These are phyloP conservation scores for Fusarium begoniae DNA, from an alignment of 2,329 filamentous ascomycete species.

Conservation along the genomic window DNA sequence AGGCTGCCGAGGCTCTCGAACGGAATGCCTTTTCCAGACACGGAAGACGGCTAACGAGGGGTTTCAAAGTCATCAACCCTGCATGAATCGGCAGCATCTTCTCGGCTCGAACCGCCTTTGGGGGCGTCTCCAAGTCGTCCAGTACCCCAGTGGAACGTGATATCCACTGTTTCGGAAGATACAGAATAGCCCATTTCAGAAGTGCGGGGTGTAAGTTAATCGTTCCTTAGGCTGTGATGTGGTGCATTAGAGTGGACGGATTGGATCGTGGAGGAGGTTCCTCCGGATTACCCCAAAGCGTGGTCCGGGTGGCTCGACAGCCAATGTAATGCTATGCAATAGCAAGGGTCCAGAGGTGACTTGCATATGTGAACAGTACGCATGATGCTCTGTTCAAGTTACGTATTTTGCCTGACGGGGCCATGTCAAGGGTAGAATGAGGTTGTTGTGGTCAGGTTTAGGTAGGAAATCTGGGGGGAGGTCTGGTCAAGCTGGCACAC, in stretches of 20 bases:
- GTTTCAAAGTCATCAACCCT: background rate
- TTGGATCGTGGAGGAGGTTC: constrained; percentile 36
- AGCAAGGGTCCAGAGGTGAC: constrained; percentile 12
- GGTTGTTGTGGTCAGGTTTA: background rate
- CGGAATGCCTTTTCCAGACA: constrained; percentile 12
- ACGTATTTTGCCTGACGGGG: background rate
- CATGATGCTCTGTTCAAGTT: constrained; percentile 2
- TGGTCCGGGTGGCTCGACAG: constrained; percentile 28
- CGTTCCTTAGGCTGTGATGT: background rate
- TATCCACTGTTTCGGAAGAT: constrained; percentile 21
- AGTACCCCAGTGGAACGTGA: constrained; percentile 21
- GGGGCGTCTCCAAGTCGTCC: constrained; percentile 16
- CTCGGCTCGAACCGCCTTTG: constrained; percentile 38
- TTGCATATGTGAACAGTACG: constrained; percentile 6
- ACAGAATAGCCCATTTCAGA: constrained; percentile 13
- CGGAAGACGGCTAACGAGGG: constrained; percentile 4
- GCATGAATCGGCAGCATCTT: constrained; percentile 11
- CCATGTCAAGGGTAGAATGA: constrained; percentile 6
- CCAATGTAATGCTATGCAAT: constrained; percentile 6
- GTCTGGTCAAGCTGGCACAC: constrained; percentile 11
- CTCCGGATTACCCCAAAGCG: constrained; percentile 40
- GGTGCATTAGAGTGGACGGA: constrained; percentile 17
- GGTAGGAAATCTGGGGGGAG: background rate
- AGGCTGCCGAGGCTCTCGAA: constrained; percentile 2
- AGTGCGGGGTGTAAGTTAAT: constrained; percentile 30